These are phyloP conservation scores for Komagataella pastoris DNA, from an alignment of 805 yeast species.

Conservation along the genomic window DNA sequence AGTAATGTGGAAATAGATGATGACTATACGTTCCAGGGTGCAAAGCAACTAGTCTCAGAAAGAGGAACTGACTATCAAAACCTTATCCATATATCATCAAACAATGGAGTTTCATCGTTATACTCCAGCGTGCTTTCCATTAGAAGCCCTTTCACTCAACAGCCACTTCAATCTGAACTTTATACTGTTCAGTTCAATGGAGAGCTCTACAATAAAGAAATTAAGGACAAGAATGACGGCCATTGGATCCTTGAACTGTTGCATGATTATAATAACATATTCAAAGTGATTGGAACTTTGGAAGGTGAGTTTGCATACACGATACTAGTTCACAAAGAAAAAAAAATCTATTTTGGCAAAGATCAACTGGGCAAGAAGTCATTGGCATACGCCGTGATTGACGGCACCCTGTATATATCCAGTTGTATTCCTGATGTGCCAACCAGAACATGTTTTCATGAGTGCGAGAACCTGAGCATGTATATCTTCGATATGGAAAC, in stretches of 20 bases:
- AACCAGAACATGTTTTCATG: slow-evolving; percentile 22
- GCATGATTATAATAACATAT: slow-evolving; percentile 19
- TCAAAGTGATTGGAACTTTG: slow-evolving; percentile 26
- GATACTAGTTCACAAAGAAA: slow-evolving; percentile 27
- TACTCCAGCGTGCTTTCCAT: slow-evolving; percentile 71
- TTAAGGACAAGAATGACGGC: slow-evolving; percentile 49
- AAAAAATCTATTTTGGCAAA: slow-evolving; percentile 60
- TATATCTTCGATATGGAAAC: slow-evolving; percentile 24
- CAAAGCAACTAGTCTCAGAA: neutral
- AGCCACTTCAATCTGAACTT: slow-evolving; percentile 36
- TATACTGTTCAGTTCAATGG: slow-evolving; percentile 74
- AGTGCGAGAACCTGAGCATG: slow-evolving; percentile 42
- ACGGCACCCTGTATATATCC: slow-evolving; percentile 28
- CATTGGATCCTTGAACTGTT: slow-evolving; percentile 33
- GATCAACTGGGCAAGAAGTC: slow-evolving; percentile 79
- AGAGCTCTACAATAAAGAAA: slow-evolving; percentile 60
- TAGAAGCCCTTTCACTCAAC: slow-evolving; percentile 65
- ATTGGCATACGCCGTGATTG: slow-evolving; percentile 29
- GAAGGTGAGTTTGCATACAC: slow-evolving; percentile 79
- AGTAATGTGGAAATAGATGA: neutral
- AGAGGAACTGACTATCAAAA: neutral
- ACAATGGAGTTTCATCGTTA: slow-evolving; percentile 10
- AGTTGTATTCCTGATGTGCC: slow-evolving; percentile 28
- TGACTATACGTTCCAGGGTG: neutral
- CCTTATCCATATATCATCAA: neutral